phyloP scores from a whole-genome alignment of 305 asterid species.

The Euphrasia arctica region DNA sequence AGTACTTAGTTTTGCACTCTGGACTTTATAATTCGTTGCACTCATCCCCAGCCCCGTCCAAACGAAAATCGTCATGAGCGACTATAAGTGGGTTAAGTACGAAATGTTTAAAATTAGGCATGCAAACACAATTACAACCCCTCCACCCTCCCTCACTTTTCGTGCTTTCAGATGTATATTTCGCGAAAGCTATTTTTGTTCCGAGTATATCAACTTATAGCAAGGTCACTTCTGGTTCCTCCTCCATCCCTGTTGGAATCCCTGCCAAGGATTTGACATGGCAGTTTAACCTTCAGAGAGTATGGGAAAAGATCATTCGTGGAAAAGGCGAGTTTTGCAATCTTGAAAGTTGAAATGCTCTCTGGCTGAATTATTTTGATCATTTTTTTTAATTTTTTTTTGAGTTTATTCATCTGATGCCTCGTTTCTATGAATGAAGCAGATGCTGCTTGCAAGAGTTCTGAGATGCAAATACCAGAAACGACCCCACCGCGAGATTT shows the following conservation, averaged over 20 bases:
- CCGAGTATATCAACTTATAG: conserved; percentile 73
- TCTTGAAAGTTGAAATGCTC: background rate
- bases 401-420: background rate
- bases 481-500: conserved; percentile 45
- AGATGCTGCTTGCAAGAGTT: conserved; percentile 48
- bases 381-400: background rate
- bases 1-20: background rate
- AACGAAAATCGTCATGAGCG: too few relatives aligned
- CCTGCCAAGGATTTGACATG: conserved; percentile 67
- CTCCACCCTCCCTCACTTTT: too few relatives aligned
- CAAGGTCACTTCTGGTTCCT: conserved; percentile 78
- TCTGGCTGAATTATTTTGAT: background rate
- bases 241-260: conserved; percentile 46
- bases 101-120: too few relatives aligned
- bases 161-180: conserved; percentile 49
- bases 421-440: conserved; percentile 22
- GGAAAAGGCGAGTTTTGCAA: conserved; percentile 46
- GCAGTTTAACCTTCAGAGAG: conserved; percentile 77
- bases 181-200: conserved; percentile 76
- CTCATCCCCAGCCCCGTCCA: too few relatives aligned
- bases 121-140: too few relatives aligned
- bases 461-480: conserved; percentile 34
- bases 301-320: conserved; percentile 67
- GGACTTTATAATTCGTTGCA: background rate
- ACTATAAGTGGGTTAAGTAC: too few relatives aligned